Evolutionary conservation across 345 rosid species (phyloP), one percentile per base, ranked within the genome.

Genomic region (Brassica rapa): DNA sequence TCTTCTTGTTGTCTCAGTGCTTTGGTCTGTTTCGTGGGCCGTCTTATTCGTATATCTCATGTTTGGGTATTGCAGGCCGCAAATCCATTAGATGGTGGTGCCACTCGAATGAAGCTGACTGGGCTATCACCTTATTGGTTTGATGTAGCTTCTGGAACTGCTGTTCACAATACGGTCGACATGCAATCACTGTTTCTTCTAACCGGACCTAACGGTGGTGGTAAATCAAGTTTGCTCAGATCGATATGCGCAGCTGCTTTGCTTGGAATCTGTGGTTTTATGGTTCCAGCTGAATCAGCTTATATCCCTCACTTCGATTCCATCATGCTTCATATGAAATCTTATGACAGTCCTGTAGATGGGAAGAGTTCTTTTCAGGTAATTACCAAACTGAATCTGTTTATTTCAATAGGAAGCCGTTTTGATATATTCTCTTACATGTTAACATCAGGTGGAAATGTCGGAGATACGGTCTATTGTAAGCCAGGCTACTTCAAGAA

Each of bases 361-460:
- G 96, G 94, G 4, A 95, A 95, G 86, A 95, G 99, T 64, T 95
- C 99, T 62, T 94, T 92, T 83, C 98, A 94, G 98, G 97, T 94
- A 81, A 12, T 65, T 10, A 64, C 71, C 77, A 30, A 65, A 78
- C 49, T 33, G 65, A 25, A 15, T 55, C 16, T 62, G 59, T 55
- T 14, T 77, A 46, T 77, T 61, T 35, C 5, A 62, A 8, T 56
- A 2, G n/a, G 4, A 49, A 37, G 46, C 33, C 56, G 65, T 60
- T 27, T 79, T 53, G 24, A 53, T 35, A 51, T 35, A 23, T 57
- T 60, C 27, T 53, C 46, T 71, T 11, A 11, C 5, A 3, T 62
- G 68, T 32, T 75, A 59, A 43, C 72, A 60, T 77, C 85, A 94
- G 98, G 97, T 95, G 6, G 99, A 95, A 85, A 95, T 95, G 98